Evolutionary conservation across 441 rosid species (phyloP), one percentile per base, ranked within the genome.

Genomic region (Erodium chrysanthum): DNA sequence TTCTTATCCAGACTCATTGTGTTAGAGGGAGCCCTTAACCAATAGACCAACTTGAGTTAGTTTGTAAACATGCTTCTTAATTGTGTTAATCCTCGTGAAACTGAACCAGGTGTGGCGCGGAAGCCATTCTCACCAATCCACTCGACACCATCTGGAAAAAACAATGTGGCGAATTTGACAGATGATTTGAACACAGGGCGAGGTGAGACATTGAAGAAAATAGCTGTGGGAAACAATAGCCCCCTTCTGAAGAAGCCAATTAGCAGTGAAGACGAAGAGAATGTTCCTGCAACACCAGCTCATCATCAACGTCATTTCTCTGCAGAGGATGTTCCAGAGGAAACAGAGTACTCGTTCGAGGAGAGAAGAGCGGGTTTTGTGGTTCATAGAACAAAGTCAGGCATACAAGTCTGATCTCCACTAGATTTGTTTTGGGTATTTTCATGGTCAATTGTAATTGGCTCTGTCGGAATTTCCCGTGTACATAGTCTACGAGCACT

Each of bases 51-150:
- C n/a, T n/a, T n/a, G n/a, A n/a, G n/a, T n/a, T n/a, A n/a, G n/a
- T n/a, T n/a, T n/a, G n/a, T n/a, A n/a, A n/a, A n/a, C n/a, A n/a
- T n/a, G n/a, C n/a, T n/a, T n/a, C n/a, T n/a, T n/a, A n/a, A n/a
- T n/a, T 2, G 33, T 29, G 33, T 29, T 29, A 29, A 29, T 29
- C 5, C 33, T 29, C 5, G 33, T 29, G 33, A 29, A 54, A 54
- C 22, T 54, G 86, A 80, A 75, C 79, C 84, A 20, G 91, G 84
- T 75, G 66, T 84, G 77, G 75, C 85, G 58, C 84, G 96, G 72
- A 86, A 87, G 79, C 99, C 99, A 0, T 94, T 94, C 89, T 87
- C 96, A 0, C 96, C 96, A 7, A 82, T 94, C 68, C 73, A 88
- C 18, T 76, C 87, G 6, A 75, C 76, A 5, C 76, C 80, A 62